Conservation (phyloP, 2,329 filamentous ascomycete genomes). For the Graphilbum fragrans region DNA sequence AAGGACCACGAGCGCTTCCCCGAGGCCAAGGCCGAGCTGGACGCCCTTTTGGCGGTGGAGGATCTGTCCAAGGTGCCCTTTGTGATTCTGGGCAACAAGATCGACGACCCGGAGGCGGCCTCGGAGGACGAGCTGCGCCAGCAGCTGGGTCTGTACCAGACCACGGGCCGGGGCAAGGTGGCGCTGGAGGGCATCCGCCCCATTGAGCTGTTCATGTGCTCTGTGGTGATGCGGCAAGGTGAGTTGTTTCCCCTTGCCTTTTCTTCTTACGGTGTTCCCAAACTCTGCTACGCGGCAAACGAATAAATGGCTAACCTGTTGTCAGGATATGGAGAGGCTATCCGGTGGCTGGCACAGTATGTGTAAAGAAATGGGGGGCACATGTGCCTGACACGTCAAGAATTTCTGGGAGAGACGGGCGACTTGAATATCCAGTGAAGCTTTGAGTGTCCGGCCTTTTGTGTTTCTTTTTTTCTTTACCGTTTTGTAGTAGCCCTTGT, state of each 20-base stretch:
- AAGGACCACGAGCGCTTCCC: conserved; percentile 91
- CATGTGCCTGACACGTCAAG: no score
- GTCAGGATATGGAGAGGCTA: background rate
- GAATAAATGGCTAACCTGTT: background rate
- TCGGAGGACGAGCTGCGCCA: conserved; percentile 92
- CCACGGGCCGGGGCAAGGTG: conserved; percentile 90
- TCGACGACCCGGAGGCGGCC: conserved; percentile 91
- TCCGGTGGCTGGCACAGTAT: background rate
- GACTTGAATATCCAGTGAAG: no score
- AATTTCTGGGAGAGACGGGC: no score
- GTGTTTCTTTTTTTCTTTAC: no score
- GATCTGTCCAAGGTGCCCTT: conserved; percentile 93
- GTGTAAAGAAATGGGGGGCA: background rate
- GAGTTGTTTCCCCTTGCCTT: conserved; percentile 16
- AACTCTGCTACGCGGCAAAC: no score
- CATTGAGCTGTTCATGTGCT: conserved; percentile 99
- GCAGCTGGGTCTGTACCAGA: conserved; percentile 88
- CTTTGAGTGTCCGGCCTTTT: no score
- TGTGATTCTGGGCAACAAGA: conserved; percentile 96
- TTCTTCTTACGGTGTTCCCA: background rate
- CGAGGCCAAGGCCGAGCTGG: conserved; percentile 94
- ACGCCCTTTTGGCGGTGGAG: conserved; percentile 92
- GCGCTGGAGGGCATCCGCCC: conserved; percentile 79
- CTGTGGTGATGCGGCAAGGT: conserved; percentile 95
- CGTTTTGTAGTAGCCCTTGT: no score